phyloP scores from a whole-genome alignment of 2,329 filamentous ascomycete species.

The Ploettnerulaceae sp. region DNA sequence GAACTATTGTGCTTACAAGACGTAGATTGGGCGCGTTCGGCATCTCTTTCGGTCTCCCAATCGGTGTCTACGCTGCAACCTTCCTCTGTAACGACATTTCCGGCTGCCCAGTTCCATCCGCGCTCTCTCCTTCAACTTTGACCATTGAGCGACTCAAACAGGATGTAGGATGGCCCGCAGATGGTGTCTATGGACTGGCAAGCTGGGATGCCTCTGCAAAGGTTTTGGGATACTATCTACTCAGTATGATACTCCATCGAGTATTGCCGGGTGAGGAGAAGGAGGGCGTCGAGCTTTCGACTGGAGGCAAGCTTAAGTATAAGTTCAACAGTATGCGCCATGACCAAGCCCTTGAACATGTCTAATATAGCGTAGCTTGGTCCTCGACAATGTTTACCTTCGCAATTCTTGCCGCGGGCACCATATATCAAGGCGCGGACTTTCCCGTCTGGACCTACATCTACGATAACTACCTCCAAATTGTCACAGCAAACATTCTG shows the following conservation, averaged over 20 bases:
- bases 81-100: constrained; percentile 91
- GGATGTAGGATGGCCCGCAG: constrained; percentile 74
- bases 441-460: constrained; percentile 92
- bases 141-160: constrained; percentile 67
- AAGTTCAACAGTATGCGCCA: constrained; percentile 63
- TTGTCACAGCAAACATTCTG: constrained; percentile 77
- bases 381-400: constrained; percentile 70
- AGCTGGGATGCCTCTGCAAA: constrained; percentile 66
- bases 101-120: constrained; percentile 81
- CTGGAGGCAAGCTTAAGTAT: constrained; percentile 73
- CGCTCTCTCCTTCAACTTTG: constrained; percentile 67
- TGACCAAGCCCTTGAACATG: neutral
- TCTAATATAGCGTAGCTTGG: constrained; percentile 52
- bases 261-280: constrained; percentile 69
- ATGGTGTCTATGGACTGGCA: constrained; percentile 65
- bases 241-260: constrained; percentile 70
- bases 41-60: constrained; percentile 75
- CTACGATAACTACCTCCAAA: constrained; percentile 81
- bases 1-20: constrained; percentile 9
- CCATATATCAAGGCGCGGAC: constrained; percentile 68
- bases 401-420: constrained; percentile 67
- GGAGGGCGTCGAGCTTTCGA: constrained; percentile 65
- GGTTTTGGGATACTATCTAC: constrained; percentile 70
- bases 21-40: constrained; percentile 66
- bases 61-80: constrained; percentile 71